A percentile compares a stretch with the other conserved stretches of the same genome.
These are phyloP conservation scores for Westerdykella ornata DNA, from an alignment of 2,329 filamentous ascomycete species.

Conservation along the genomic window DNA sequence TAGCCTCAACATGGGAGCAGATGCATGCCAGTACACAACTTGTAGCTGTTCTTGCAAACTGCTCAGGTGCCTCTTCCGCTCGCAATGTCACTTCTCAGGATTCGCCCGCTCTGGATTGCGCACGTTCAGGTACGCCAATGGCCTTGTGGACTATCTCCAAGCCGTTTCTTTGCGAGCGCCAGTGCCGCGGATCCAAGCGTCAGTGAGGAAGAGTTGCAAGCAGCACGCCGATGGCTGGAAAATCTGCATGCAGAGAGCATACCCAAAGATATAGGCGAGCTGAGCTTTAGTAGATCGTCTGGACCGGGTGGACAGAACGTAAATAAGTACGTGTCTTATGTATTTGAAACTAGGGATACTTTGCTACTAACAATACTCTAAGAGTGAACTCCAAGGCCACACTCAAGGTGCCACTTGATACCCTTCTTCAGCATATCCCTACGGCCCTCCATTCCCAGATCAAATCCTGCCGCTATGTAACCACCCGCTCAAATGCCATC, in stretches of 20 bases:
- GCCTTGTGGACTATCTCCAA: neutral
- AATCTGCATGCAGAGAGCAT: conserved; percentile 49
- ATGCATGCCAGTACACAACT: too few relatives aligned
- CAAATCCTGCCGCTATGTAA: conserved; percentile 49
- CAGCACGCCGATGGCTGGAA: conserved; percentile 53
- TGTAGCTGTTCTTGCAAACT: too few relatives aligned
- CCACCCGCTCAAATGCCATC: conserved; percentile 47
- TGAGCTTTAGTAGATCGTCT: conserved; percentile 58
- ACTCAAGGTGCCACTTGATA: conserved; percentile 49
- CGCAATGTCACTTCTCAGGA: neutral
- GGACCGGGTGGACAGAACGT: conserved; percentile 63
- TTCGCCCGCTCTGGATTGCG: neutral
- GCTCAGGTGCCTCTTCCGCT: too few relatives aligned
- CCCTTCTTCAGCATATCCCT: conserved; percentile 51
- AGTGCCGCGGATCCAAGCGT: conserved; percentile 2
- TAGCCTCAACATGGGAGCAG: too few relatives aligned
- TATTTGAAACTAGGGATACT: conserved; percentile 2
- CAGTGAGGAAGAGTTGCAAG: conserved; percentile 27
- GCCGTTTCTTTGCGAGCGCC: neutral
- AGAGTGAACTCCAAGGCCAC: conserved; percentile 63
- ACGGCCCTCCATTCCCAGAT: conserved; percentile 48
- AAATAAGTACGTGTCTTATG: conserved; percentile 59
- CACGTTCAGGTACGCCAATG: neutral
- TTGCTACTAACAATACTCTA: conserved; percentile 4
- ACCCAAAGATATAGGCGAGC: conserved; percentile 50